Evolutionary conservation across 202 grass and related monocot genomes (phyloP).

Genomic region (Carex sylvatica): DNA sequence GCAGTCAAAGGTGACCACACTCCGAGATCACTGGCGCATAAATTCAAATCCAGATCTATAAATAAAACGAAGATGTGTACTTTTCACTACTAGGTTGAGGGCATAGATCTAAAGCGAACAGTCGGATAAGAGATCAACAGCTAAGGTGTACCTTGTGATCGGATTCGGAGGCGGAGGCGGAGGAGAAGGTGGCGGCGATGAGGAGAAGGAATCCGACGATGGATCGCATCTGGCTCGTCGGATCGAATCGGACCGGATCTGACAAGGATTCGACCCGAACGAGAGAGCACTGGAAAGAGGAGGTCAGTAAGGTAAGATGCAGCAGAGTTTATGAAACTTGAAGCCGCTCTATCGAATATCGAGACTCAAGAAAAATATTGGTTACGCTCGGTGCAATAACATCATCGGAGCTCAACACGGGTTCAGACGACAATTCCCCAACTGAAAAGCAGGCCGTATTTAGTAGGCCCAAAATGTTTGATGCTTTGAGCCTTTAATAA

Average conservation of each 20-base stretch:
- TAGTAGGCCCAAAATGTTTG: neutral
- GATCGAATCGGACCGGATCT: constrained; percentile 26
- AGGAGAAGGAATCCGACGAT: constrained; percentile 30
- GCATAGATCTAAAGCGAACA: constrained; percentile 43
- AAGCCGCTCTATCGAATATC: neutral
- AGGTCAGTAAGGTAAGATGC: neutral
- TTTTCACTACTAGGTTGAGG: neutral
- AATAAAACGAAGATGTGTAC: neutral
- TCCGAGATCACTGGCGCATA: constrained; percentile 20
- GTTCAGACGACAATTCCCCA: neutral
- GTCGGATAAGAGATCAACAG: neutral
- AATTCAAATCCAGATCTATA: constrained; percentile 26
- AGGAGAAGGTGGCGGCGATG: constrained; percentile 21
- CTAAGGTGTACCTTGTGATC: constrained; percentile 70
- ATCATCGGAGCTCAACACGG: neutral
- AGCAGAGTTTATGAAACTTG: neutral
- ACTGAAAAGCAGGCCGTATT: neutral
- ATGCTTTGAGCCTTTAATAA: neutral
- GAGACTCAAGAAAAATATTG: neutral
- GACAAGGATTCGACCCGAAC: constrained; percentile 29
- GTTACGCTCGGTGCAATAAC: neutral
- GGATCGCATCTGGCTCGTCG: constrained; percentile 29
- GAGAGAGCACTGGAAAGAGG: neutral
- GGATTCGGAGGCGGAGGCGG: constrained; percentile 70
- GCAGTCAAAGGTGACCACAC: neutral